Conservation (phyloP, 345 rosid genomes). For the Hibiscus syriacus region DNA sequence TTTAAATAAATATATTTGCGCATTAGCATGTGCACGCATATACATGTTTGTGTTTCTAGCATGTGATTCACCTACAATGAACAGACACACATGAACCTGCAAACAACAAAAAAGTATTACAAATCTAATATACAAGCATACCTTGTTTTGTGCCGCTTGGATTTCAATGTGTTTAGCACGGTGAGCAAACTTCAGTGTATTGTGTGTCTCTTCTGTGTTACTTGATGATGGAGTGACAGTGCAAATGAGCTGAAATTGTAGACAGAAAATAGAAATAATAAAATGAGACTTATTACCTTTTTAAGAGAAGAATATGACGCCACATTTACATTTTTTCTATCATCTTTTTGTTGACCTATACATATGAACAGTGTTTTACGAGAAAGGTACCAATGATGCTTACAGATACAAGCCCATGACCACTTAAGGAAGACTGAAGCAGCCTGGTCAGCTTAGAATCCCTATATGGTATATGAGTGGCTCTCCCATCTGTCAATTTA, state of each 20-base stretch:
- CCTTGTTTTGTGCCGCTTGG: slow-evolving; percentile 94
- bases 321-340: background rate
- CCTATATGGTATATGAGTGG: slow-evolving; percentile 90
- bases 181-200: slow-evolving; percentile 97
- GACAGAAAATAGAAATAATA: slow-evolving; percentile 17
- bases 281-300: background rate
- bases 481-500: slow-evolving; percentile 86
- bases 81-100: background rate
- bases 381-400: slow-evolving; percentile 23
- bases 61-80: background rate
- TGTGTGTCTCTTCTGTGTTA: slow-evolving; percentile 95
- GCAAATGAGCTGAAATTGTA: slow-evolving; percentile 87
- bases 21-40: background rate
- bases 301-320: background rate
- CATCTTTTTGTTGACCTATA: background rate
- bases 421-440: slow-evolving; percentile 93
- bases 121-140: slow-evolving; percentile 17
- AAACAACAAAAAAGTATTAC: background rate
- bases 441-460: slow-evolving; percentile 98
- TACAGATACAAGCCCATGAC: slow-evolving; percentile 99
- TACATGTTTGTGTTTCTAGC: background rate
- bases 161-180: slow-evolving; percentile 99
- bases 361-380: slow-evolving; percentile 13
- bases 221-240: slow-evolving; percentile 96
- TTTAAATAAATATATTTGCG: background rate